phyloP scores from a whole-genome alignment of 345 rosid genomes.

The Hibiscus syriacus region DNA sequence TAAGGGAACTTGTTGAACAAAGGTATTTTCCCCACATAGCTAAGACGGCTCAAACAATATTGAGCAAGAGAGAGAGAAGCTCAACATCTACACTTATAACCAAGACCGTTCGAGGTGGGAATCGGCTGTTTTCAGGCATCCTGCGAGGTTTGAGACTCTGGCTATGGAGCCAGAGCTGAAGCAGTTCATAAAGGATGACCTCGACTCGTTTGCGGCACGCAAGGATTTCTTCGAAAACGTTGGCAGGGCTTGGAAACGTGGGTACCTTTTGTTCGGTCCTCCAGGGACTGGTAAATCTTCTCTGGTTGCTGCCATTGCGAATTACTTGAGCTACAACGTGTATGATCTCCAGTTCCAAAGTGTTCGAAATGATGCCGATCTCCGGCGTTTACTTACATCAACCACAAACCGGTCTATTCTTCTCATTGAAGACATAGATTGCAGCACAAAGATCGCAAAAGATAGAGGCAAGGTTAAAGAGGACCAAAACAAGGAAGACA shows the following conservation, averaged over 20 bases:
- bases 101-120: constrained; percentile 10
- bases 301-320: constrained; percentile 13
- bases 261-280: constrained; percentile 15
- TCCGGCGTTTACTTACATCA: constrained; percentile 5
- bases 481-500: background rate
- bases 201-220: background rate
- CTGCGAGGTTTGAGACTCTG: constrained; percentile 8
- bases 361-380: constrained; percentile 9
- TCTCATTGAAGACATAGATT: constrained; percentile 3
- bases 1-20: constrained; percentile 5
- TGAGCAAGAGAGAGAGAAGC: constrained; percentile 13
- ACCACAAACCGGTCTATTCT: constrained; percentile 12
- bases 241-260: constrained; percentile 20
- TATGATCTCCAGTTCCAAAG: constrained; percentile 17
- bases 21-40: constrained; percentile 19
- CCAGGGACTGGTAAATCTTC: constrained; percentile 16
- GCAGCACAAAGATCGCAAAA: background rate
- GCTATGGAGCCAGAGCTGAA: constrained; percentile 12
- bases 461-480: background rate
- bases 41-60: constrained; percentile 8
- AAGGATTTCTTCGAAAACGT: constrained; percentile 4
- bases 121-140: constrained; percentile 4
- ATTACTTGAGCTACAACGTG: constrained; percentile 2
- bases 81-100: constrained; percentile 26
- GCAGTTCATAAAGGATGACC: constrained; percentile 4